phyloP scores from a whole-genome alignment of 2,329 filamentous ascomycete species.

The Macrophomina phaseolina region DNA sequence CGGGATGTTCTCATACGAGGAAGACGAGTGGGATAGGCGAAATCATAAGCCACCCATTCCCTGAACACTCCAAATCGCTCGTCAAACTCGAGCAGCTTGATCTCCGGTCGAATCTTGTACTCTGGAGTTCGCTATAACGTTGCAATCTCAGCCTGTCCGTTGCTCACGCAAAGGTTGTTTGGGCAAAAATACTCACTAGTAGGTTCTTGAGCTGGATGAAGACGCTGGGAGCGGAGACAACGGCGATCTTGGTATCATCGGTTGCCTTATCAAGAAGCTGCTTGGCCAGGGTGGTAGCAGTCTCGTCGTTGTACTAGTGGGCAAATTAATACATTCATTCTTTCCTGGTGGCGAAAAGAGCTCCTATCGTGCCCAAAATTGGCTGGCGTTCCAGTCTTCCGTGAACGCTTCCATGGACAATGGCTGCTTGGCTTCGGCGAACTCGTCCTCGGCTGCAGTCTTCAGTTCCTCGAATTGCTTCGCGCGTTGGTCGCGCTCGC shows the following conservation, averaged over 20 bases:
- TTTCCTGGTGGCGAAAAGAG: conserved; percentile 21
- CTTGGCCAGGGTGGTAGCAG: conserved; percentile 66
- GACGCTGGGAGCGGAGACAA: conserved; percentile 77
- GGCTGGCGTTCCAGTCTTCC: conserved; percentile 83
- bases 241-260: conserved; percentile 64
- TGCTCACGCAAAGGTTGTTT: no score
- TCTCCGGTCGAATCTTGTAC: conserved; percentile 54
- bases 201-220: conserved; percentile 79
- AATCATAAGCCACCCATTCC: conserved; percentile 78
- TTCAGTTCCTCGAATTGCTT: conserved; percentile 73
- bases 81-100: conserved; percentile 76
- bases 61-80: conserved; percentile 74
- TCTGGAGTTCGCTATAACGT: conserved; percentile 28
- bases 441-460: conserved; percentile 63
- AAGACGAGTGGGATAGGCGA: conserved; percentile 69
- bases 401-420: conserved; percentile 72
- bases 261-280: conserved; percentile 69
- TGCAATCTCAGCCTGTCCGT: background rate
- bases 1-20: conserved; percentile 52
- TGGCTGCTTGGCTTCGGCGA: conserved; percentile 39
- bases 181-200: conserved; percentile 53
- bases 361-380: conserved; percentile 72
- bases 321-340: conserved; percentile 8
- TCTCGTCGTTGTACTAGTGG: conserved; percentile 72
- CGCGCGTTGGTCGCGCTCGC: conserved; percentile 70